These are phyloP conservation scores for Penicillium palitans DNA, from an alignment of 2,329 filamentous ascomycete genomes.

Conservation along the genomic window DNA sequence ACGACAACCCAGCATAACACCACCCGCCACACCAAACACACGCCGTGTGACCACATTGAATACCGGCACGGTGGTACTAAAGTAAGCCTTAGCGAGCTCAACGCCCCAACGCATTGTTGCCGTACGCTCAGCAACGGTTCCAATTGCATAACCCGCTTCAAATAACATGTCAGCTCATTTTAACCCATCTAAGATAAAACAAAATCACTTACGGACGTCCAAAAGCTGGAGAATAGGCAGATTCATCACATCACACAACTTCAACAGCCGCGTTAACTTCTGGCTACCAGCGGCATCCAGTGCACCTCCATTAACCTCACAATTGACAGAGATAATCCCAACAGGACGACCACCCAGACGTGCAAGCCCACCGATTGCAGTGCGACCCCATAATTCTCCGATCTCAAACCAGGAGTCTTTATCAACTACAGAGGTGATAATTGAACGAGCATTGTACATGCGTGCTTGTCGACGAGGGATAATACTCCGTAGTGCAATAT, in stretches of 20 bases:
- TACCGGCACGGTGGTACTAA: conserved; percentile 61
- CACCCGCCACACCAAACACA: conserved; percentile 64
- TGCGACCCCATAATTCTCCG: no score
- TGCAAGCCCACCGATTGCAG: no score
- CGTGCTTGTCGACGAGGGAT: no score
- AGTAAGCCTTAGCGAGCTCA: conserved; percentile 62
- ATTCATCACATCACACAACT: conserved; percentile 66
- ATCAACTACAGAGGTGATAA: no score
- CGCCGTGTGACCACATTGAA: conserved; percentile 64
- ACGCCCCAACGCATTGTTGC: conserved; percentile 67
- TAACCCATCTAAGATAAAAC: background rate
- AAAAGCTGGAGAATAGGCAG: conserved; percentile 64
- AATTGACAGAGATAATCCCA: no score
- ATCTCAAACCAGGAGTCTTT: no score
- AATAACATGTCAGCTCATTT: conserved; percentile 9
- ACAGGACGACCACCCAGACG: no score
- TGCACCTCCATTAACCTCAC: no score
- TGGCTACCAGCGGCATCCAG: no score
- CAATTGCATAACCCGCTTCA: conserved; percentile 60
- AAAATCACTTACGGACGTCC: conserved; percentile 52
- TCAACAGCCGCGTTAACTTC: conserved; percentile 56
- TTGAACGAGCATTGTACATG: no score
- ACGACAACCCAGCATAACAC: conserved; percentile 63
- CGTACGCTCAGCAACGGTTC: conserved; percentile 61
- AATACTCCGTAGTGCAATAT: no score